Conservation (phyloP, 139 green algal species). For the Asterochloris erici region DNA sequence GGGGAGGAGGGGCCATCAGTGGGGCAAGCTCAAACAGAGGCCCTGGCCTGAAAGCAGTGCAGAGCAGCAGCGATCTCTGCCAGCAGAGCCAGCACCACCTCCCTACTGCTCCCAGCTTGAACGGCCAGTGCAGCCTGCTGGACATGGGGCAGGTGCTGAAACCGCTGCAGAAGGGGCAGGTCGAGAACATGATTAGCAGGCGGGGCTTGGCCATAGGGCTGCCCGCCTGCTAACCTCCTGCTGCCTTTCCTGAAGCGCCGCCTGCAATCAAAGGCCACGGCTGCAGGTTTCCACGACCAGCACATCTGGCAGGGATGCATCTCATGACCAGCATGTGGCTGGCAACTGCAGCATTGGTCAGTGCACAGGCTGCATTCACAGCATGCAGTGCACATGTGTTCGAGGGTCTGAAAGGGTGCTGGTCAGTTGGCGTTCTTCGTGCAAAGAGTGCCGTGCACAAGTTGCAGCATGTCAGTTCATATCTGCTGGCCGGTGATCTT, state of each 20-base stretch:
- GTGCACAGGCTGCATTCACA: neutral
- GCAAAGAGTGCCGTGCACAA: neutral
- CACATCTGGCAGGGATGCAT: neutral
- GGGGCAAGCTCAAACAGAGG: too few species aligned
- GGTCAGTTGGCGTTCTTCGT: neutral
- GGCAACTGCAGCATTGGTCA: neutral
- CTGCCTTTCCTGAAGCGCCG: neutral
- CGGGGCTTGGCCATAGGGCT: slow-evolving; percentile 6
- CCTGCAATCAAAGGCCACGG: neutral
- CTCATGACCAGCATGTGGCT: neutral
- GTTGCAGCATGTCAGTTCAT: too few species aligned
- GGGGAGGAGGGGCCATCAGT: too few species aligned
- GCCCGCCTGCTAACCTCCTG: slow-evolving; percentile 12
- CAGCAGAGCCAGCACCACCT: neutral
- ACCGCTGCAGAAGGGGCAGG: neutral
- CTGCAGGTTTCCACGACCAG: too few species aligned
- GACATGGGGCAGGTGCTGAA: neutral
- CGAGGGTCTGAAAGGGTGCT: too few species aligned
- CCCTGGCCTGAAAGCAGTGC: too few species aligned
- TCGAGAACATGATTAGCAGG: neutral
- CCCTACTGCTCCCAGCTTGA: neutral
- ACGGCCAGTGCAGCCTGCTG: neutral
- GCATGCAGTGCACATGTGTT: neutral
- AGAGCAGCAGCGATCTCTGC: neutral
- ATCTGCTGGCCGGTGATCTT: too few species aligned